Base-by-base conservation (phyloP, 2,329 filamentous ascomycete genomes). In the Ophiostoma himal-ulmi region DNA sequence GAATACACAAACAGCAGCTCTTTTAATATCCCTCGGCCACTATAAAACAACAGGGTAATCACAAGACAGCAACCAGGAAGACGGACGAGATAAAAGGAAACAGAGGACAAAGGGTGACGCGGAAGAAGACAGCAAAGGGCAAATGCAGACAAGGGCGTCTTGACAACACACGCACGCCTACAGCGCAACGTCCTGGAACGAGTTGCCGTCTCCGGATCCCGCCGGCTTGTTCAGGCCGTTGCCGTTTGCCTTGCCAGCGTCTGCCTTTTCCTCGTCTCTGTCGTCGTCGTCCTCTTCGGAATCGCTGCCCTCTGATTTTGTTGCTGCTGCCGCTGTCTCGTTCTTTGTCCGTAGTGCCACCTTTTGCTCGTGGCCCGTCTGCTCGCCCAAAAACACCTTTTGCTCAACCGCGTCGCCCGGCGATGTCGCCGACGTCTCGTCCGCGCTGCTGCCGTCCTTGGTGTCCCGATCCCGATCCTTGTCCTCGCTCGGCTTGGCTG, bases 161-260 rank as follows among this genome's bases (percentile, higher is more conserved):
- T 30, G 30, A 30, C 30, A 30, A 30, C 3, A 30, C 30, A 30
- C 26, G 3, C 30, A 30, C 30, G 30, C 44, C 13, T 68, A 89
- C 75, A 89, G 79, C 72, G 85, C 85, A 66, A 89, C 86, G 74
- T 89, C 86, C 75, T 89, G 86, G 77, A 89, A 89, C n/a, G 86
- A 86, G 5, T 82, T 82, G 0, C 84, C 83, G 73, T 87, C 86
- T 22, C 81, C 82, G 3, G 86, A 83, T 7, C 84, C 78, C 20
- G 80, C 22, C 7, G 71, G 52, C 62, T 79, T 77, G 36, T 78
- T 76, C 17, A 44, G 62, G 62, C 57, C 14, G 62, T 67, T 26
- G 60, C 64, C 66, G 36, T 67, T 48, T 37, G 75, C 75, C 75
- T 20, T 77, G 7, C 80, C 79, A 6, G 77, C 76, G 8, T 76